These are phyloP conservation scores for Leishmania mexicana DNA, from an alignment of 208 protist species.

Conservation along the genomic window DNA sequence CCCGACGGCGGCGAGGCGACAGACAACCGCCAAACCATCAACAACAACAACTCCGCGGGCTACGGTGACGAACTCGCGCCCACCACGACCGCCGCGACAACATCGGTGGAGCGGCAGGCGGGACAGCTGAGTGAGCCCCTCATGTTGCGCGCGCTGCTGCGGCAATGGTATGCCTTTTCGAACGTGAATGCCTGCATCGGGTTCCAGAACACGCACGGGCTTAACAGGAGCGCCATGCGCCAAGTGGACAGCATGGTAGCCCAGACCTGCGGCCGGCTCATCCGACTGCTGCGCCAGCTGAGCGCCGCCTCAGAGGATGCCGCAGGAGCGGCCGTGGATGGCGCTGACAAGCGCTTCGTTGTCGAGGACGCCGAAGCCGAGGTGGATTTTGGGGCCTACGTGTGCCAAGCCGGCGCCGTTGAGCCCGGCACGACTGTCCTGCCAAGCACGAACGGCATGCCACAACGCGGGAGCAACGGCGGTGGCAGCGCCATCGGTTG, in stretches of 20 bases:
- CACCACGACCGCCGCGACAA: neutral
- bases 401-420: constrained; percentile 1
- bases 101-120: constrained; percentile 15
- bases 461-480: neutral
- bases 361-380: constrained; percentile 5
- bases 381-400: constrained; percentile 40
- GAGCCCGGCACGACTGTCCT: no score
- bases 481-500: neutral
- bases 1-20: neutral
- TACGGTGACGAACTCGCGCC: neutral
- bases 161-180: constrained; percentile 63
- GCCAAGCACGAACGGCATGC: neutral
- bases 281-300: constrained; percentile 33
- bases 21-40: neutral
- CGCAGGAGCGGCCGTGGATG: neutral
- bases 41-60: neutral
- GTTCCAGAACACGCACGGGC: constrained; percentile 25
- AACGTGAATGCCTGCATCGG: constrained; percentile 22
- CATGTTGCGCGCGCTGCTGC: constrained; percentile 57
- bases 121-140: constrained; percentile 77
- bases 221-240: constrained; percentile 64
- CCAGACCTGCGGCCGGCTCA: constrained; percentile 60
- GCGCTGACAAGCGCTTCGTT: neutral
- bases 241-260: constrained; percentile 60
- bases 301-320: neutral